phyloP scores from a whole-genome alignment of 2,329 filamentous ascomycete genomes.

The Penicillium crustosum region DNA sequence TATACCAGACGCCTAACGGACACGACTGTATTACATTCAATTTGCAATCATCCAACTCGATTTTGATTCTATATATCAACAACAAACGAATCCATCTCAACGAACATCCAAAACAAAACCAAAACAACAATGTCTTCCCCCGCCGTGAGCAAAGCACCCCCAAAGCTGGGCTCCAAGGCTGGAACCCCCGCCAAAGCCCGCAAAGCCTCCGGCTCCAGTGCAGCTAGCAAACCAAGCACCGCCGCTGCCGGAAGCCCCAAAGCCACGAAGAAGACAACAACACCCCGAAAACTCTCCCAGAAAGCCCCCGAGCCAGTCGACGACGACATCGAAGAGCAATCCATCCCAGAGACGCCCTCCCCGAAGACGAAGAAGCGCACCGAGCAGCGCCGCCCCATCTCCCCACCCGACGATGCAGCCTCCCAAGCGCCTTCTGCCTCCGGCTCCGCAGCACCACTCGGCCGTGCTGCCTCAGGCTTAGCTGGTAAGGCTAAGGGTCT shows the following conservation, averaged over 20 bases:
- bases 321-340: constrained; percentile 20
- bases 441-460: constrained; percentile 26
- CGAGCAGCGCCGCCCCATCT: constrained; percentile 29
- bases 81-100: background rate
- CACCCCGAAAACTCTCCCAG: constrained; percentile 25
- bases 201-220: constrained; percentile 27
- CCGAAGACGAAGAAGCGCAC: constrained; percentile 24
- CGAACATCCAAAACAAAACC: background rate
- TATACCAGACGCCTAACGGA: background rate
- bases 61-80: background rate
- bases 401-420: constrained; percentile 23
- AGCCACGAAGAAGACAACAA: constrained; percentile 22
- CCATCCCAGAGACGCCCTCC: constrained; percentile 24
- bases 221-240: constrained; percentile 19
- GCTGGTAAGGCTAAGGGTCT: constrained; percentile 20
- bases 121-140: constrained; percentile 20
- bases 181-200: constrained; percentile 22
- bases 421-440: constrained; percentile 27
- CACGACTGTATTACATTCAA: background rate
- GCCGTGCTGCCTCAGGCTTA: constrained; percentile 15
- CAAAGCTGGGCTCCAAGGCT: constrained; percentile 23
- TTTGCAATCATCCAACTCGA: background rate
- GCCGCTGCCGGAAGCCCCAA: constrained; percentile 11
- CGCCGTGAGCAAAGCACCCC: constrained; percentile 22
- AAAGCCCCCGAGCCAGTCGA: constrained; percentile 23